Conservation (phyloP, 345 rosid species). For the Populus tremula region DNA sequence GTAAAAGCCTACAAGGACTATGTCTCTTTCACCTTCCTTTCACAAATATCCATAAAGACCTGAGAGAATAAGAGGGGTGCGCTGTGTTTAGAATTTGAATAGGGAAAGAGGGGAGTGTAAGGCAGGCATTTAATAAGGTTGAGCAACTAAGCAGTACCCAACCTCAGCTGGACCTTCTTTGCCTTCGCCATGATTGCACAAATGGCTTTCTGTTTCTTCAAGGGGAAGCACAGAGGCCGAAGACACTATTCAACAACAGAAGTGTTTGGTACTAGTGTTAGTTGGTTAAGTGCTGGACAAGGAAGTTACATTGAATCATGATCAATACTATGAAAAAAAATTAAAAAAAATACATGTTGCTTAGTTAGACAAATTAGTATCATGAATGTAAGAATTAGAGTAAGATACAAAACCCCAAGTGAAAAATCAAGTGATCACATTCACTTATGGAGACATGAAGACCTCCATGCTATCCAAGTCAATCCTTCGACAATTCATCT, state of each 20-base stretch:
- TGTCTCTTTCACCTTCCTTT: not conserved
- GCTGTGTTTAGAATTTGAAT: constrained; percentile 28
- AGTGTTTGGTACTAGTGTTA: constrained; percentile 38
- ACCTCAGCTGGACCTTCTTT: constrained; percentile 22
- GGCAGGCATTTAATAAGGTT: constrained; percentile 20
- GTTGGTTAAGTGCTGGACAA: constrained; percentile 52
- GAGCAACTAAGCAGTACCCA: constrained; percentile 11
- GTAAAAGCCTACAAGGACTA: not conserved
- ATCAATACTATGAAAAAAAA: constrained; percentile 2
- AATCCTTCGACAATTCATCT: not conserved
- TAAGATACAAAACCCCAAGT: too few species aligned
- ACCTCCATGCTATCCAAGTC: not conserved
- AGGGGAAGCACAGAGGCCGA: constrained; percentile 37
- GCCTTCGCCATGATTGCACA: constrained; percentile 32
- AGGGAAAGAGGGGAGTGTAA: constrained; percentile 22
- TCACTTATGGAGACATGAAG: not conserved
- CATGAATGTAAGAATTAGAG: constrained; percentile 3
- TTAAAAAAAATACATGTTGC: not conserved
- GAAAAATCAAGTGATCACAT: not conserved
- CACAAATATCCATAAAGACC: not conserved
- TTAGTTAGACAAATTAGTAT: constrained; percentile 11
- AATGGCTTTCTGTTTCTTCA: constrained; percentile 51
- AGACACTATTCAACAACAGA: constrained; percentile 11
- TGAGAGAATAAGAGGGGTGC: not conserved
- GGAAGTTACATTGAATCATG: constrained; percentile 35